Evolutionary conservation across 164 flowering plant genomes (phyloP).

Genomic region (Sextonia rubra): DNA sequence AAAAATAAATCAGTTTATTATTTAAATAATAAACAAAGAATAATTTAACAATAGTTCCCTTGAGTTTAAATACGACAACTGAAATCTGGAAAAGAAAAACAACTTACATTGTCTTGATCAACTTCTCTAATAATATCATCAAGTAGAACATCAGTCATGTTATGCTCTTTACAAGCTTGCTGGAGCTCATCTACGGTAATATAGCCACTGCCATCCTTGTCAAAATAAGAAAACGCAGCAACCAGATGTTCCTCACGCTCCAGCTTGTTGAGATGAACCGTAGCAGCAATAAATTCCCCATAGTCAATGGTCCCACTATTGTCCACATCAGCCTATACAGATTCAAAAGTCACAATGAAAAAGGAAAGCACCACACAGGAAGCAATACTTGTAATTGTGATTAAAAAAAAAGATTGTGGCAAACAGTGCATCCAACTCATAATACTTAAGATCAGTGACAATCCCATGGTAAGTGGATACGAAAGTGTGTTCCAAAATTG

Average conservation of each 20-base stretch:
- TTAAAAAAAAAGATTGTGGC: too few species aligned
- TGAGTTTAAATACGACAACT: too few species aligned
- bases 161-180: slow-evolving; percentile 89
- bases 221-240: slow-evolving; percentile 91
- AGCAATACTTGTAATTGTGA: neutral
- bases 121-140: slow-evolving; percentile 94
- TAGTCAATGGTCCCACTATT: slow-evolving; percentile 97
- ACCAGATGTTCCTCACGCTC: slow-evolving; percentile 97
- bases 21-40: too few species aligned
- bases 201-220: slow-evolving; percentile 95
- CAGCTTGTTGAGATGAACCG: slow-evolving; percentile 87
- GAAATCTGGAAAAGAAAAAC: neutral
- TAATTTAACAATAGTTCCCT: too few species aligned
- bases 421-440: too few species aligned
- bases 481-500: too few species aligned
- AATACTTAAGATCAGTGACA: too few species aligned
- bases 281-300: slow-evolving; percentile 95
- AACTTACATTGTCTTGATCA: slow-evolving; percentile 92
- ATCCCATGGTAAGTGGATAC: too few species aligned
- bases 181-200: slow-evolving; percentile 96
- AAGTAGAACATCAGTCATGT: slow-evolving; percentile 74
- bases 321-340: slow-evolving; percentile 89
- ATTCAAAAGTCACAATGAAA: slow-evolving; percentile 5
- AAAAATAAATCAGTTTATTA: too few species aligned
- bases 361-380: neutral